Conservation (phyloP, 371 early-diverging fungal species). For the Mucor racemosus region DNA sequence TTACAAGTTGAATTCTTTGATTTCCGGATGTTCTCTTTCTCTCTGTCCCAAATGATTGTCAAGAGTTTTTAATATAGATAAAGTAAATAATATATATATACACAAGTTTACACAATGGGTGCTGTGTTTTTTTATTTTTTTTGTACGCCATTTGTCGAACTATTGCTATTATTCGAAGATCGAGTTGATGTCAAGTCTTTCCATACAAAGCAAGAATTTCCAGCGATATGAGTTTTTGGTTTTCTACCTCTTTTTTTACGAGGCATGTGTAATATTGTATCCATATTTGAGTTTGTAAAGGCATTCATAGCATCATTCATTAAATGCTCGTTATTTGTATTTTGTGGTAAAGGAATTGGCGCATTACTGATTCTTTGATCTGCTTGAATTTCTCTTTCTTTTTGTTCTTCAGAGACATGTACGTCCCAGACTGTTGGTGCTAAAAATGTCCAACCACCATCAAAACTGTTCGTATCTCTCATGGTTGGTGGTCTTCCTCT, state of each 20-base stretch:
- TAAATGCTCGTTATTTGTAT: constrained; percentile 4
- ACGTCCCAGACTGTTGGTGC: constrained; percentile 56
- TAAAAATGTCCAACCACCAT: constrained; percentile 52
- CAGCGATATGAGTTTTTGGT: constrained; percentile 52
- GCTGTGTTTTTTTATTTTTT: background rate
- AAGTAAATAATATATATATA: background rate
- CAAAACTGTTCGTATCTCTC: constrained; percentile 18
- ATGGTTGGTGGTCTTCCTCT: constrained; percentile 47
- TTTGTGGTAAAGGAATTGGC: background rate
- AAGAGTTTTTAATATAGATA: background rate
- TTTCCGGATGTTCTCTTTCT: constrained; percentile 5
- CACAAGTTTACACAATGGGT: background rate
- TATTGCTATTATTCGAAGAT: background rate
- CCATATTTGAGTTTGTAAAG: constrained; percentile 51
- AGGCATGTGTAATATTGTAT: constrained; percentile 47
- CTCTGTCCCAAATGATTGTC: constrained; percentile 1
- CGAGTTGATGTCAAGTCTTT: constrained; percentile 28
- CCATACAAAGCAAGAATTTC: constrained; percentile 59
- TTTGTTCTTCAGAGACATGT: constrained; percentile 15
- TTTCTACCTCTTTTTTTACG: constrained; percentile 54
- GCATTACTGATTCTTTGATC: constrained; percentile 8
- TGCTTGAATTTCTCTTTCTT: constrained; percentile 14
- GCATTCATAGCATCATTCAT: constrained; percentile 48
- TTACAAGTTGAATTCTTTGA: constrained; percentile 9
- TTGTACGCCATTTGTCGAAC: background rate